Base-by-base conservation (phyloP, 2,329 filamentous ascomycete species). In the Pestalotiopsis sp. region DNA sequence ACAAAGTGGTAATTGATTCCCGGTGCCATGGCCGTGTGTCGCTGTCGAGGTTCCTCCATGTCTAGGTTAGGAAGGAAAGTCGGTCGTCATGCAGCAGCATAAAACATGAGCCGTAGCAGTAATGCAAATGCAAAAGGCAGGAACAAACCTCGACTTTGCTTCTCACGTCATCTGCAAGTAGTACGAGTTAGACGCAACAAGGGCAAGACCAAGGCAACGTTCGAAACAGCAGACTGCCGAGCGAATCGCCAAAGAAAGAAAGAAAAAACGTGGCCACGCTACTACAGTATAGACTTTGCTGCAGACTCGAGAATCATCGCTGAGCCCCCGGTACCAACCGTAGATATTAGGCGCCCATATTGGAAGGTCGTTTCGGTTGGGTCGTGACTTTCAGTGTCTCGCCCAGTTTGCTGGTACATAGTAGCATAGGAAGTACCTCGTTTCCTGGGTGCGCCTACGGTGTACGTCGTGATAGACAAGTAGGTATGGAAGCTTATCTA, bases 381-480 rank as follows among this genome's bases (percentile, higher is more conserved):
- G 17, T 39, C 14, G 59, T n/a, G n/a, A 38, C 38, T 36, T 39
- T 11, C 31, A 13, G 36, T 11, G 38, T 27, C 11, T 17, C 38
- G 59, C 17, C 36, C 59, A 17, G 38, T 39, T 62, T 4, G 59
- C 17, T 11, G 59, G 36, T 7, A 62, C 59, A 7, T 9, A 38
- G 25, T 62, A 14, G 27, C 59, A 41, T 20, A 36, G 20, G 6
- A 27, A 25, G 23, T 25, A 61, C 27, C 27, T 27, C 59, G 12
- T 38, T 61, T 62, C 59, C 17, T 62, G 38, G 59, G 59, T 62
- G 38, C 59, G 59, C 59, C 17, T 62, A 23, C 59, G 59, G 11
- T 20, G 59, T 39, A 25, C 45, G 17, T 20, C 45, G 38, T 36
- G 31, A 36, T 36, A 9, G 31, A 9, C 31, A 36, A 36, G 2